phyloP scores from a whole-genome alignment of 805 yeast genomes.

The Phaffomyces antillensis region DNA sequence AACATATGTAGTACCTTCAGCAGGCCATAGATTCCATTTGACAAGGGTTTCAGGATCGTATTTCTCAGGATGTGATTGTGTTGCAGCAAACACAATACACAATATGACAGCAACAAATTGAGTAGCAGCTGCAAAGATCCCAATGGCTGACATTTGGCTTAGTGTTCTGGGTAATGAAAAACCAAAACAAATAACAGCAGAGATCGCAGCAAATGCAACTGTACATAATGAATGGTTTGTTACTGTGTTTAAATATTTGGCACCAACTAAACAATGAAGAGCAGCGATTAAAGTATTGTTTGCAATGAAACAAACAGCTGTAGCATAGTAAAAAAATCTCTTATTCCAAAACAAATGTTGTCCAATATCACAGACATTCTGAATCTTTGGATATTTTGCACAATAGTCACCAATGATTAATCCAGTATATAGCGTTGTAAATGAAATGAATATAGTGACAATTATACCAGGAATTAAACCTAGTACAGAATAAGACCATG shows the following conservation, averaged over 20 bases:
- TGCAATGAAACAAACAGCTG: constrained; percentile 45
- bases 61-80: constrained; percentile 41
- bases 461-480: constrained; percentile 55
- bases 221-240: constrained; percentile 43
- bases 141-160: constrained; percentile 43
- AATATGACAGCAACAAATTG: constrained; percentile 51
- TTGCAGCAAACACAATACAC: constrained; percentile 46
- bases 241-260: constrained; percentile 51
- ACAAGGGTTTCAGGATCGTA: constrained; percentile 34
- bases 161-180: constrained; percentile 53
- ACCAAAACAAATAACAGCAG: constrained; percentile 41
- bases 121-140: constrained; percentile 46
- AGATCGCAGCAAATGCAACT: constrained; percentile 43
- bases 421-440: constrained; percentile 49
- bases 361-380: constrained; percentile 53
- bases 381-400: constrained; percentile 43
- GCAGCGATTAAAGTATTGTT: constrained; percentile 55
- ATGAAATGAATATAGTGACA: constrained; percentile 43
- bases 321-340: constrained; percentile 47
- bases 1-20: constrained; percentile 44
- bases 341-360: constrained; percentile 46
- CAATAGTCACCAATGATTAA: constrained; percentile 48
- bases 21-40: constrained; percentile 42
- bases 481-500: constrained; percentile 55
- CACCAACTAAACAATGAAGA: constrained; percentile 53